Evolutionary conservation across 2,329 filamentous ascomycete genomes (phyloP).

Genomic region (Sclerotiophoma versabilis): DNA sequence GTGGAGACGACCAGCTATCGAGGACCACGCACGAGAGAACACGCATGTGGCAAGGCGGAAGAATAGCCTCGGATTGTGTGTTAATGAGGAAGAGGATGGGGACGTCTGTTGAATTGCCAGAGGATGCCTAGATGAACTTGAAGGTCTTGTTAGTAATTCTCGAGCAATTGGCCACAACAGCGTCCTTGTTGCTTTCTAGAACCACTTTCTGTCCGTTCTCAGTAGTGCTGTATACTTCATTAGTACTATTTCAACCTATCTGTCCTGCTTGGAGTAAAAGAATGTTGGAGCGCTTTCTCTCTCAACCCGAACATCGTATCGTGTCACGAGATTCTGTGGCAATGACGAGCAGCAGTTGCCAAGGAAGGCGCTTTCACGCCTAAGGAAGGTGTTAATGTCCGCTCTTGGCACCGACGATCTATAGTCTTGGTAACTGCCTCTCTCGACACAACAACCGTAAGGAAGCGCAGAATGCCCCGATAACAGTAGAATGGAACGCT

Average conservation of each 20-base stretch:
- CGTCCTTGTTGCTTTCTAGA: not conserved
- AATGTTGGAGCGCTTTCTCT: not conserved
- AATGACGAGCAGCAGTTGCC: constrained; percentile 19
- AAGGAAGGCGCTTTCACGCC: constrained; percentile 29
- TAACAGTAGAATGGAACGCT: constrained; percentile 31
- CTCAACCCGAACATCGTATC: not conserved
- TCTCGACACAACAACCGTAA: constrained; percentile 34
- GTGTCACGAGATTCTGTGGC: not conserved
- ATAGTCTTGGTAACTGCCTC: constrained; percentile 44
- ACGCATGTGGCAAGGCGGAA: not conserved
- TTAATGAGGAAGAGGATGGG: not conserved
- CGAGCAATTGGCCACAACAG: not conserved
- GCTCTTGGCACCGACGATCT: constrained; percentile 36
- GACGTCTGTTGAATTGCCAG: not conserved
- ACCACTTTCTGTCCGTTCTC: too few relatives aligned
- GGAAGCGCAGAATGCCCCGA: constrained; percentile 18
- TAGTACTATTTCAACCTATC: too few relatives aligned
- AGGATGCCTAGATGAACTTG: not conserved
- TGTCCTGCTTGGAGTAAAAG: too few relatives aligned
- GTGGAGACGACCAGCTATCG: not conserved
- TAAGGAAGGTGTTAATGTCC: constrained; percentile 41
- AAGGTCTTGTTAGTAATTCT: not conserved
- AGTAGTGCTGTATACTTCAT: too few relatives aligned
- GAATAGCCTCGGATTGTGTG: not conserved
- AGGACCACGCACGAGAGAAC: not conserved